Base-by-base conservation (phyloP, 2,329 filamentous ascomycete species). In the Aspergillus chevalieri region DNA sequence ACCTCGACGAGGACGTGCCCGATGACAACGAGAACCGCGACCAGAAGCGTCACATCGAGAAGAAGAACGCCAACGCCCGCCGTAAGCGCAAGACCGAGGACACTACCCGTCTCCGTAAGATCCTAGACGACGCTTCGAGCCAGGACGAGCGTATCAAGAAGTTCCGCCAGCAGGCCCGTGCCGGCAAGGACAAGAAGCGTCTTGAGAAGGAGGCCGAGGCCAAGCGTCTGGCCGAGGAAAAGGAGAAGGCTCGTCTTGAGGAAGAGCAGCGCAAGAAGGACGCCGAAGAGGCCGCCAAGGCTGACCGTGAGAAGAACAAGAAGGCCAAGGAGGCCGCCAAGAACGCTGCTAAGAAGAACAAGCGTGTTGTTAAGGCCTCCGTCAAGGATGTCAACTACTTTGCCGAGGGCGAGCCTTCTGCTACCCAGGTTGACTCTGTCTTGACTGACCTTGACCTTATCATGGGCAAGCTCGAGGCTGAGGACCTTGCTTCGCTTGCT, bases 61-160 rank as follows among this genome's bases (percentile, higher is more conserved):
- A 91, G 71, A 98, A 98, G 86, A 98, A 98, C 76, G 83, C 87
- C 76, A 96, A 95, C 69, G 85, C 90, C 38, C 89, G 93, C 71
- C 94, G 93, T 77, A 98, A 98, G 90, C 94, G 91, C 82, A 98
- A 98, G 91, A 89, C 86, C 22, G 93, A 98, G 78, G 94, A 98
- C 75, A 95, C 87, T 62, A 80, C 87, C 46, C 91, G 94, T 64
- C 82, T 98, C 53, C 85, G 93, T 66, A 86, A 91, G 73, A 73
- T 96, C 49, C 85, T 98, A 22, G 93, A 98, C 67, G 89, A 95
- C 57, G 85, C 82, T 59, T 83, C 92, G 15, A 84, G 86, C 28
- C 79, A 81, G 41, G 93, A 98, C 65, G 91, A 95, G 78, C 89
- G 93, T 59, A 96, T 97, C 79, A 96, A 96, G 86, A 85, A 85